phyloP scores from a whole-genome alignment of 306 rosid species.

The Ormosia semicastrata region DNA sequence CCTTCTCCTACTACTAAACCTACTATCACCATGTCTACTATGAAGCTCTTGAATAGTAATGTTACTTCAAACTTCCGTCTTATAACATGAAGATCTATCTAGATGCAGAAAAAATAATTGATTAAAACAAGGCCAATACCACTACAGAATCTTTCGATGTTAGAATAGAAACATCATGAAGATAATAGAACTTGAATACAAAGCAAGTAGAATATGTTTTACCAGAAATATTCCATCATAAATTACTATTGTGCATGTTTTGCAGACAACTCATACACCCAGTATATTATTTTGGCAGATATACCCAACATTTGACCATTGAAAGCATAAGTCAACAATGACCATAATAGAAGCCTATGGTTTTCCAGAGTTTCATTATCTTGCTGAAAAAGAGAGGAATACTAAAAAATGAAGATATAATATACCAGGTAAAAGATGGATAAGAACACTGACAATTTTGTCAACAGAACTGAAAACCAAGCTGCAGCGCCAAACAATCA shows the following conservation, averaged over 20 bases:
- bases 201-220: not conserved
- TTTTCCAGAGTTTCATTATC: not conserved
- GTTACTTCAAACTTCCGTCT: not conserved
- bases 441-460: slow-evolving; percentile 79
- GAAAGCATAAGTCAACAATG: not conserved
- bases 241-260: not conserved
- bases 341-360: not conserved
- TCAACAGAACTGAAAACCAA: slow-evolving; percentile 79
- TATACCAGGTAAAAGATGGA: slow-evolving; percentile 81
- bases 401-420: not conserved
- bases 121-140: not conserved
- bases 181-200: not conserved
- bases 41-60: slow-evolving; percentile 9
- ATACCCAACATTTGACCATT: not conserved
- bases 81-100: not conserved
- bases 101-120: not conserved
- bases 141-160: not conserved
- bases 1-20: not conserved
- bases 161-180: not conserved
- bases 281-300: not conserved
- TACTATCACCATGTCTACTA: not conserved
- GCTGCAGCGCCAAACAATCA: slow-evolving; percentile 88
- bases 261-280: not conserved
- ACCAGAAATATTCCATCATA: not conserved
- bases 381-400: not conserved